These are phyloP conservation scores for Ceratobasidium sp. DNA, from an alignment of 1,284 basidiomycete species.

Conservation along the genomic window DNA sequence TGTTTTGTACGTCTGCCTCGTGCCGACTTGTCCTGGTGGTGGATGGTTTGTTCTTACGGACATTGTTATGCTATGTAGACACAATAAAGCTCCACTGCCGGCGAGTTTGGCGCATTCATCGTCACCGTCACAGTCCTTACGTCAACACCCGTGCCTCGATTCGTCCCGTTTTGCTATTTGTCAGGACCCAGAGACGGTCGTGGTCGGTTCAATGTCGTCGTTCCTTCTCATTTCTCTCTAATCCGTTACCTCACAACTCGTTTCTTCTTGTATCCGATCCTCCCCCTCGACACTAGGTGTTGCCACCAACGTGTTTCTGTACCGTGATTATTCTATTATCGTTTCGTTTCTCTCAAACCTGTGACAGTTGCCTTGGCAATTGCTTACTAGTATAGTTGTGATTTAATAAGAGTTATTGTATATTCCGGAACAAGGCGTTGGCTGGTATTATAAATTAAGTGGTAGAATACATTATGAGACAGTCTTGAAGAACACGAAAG, in stretches of 20 bases:
- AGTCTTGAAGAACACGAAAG: slow-evolving; percentile 26
- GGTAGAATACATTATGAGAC: background rate
- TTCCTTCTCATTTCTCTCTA: slow-evolving; percentile 15
- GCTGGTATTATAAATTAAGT: background rate
- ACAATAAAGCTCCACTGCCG: slow-evolving; percentile 47
- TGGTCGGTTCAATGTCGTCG: slow-evolving; percentile 55
- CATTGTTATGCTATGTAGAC: slow-evolving; percentile 37
- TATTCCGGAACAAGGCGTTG: background rate
- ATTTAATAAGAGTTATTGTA: slow-evolving; percentile 13
- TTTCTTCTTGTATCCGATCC: slow-evolving; percentile 6
- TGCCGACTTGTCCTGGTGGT: slow-evolving; percentile 50
- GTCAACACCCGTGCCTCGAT: slow-evolving; percentile 65
- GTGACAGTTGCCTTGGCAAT: slow-evolving; percentile 8
- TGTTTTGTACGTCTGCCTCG: slow-evolving; percentile 47
- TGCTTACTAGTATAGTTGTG: slow-evolving; percentile 16
- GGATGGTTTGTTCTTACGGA: slow-evolving; percentile 30
- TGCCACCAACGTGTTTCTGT: slow-evolving; percentile 4
- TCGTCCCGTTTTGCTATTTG: slow-evolving; percentile 66
- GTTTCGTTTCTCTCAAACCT: slow-evolving; percentile 16
- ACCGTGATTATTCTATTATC: background rate
- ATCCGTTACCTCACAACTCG: slow-evolving; percentile 4
- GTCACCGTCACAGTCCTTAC: slow-evolving; percentile 60
- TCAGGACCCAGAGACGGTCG: slow-evolving; percentile 68
- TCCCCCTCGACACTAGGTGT: slow-evolving; percentile 2
- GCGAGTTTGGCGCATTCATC: slow-evolving; percentile 53